Conservation (phyloP, 371 early-diverging fungal species). For the Rhizopus arrhizus region DNA sequence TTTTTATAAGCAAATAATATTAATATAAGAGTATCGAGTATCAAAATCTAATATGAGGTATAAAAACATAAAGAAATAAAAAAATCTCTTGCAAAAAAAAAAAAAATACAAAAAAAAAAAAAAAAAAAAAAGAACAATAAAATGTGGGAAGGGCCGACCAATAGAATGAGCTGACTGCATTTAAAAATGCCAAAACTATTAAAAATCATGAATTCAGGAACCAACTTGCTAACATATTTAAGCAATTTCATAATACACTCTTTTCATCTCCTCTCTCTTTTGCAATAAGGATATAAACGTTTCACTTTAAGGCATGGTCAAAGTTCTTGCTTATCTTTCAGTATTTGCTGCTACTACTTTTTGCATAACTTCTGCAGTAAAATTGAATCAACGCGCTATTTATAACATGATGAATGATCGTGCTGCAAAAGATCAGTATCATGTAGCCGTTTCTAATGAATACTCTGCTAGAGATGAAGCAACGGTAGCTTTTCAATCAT, state of each 20-base stretch:
- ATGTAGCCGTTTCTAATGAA: slow-evolving; percentile 1
- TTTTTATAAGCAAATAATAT: slow-evolving; percentile 15
- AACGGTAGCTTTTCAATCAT: background rate
- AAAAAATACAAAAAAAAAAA: slow-evolving; percentile 2
- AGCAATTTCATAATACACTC: background rate
- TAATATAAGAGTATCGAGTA: slow-evolving; percentile 12
- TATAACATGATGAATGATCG: slow-evolving; percentile 2
- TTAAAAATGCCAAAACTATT: background rate
- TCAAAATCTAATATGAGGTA: slow-evolving; percentile 12
- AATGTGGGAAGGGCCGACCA: background rate
- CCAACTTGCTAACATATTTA: background rate
- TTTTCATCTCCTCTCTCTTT: background rate
- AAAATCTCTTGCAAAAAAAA: slow-evolving; percentile 17
- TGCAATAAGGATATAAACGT: background rate
- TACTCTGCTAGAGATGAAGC: slow-evolving; percentile 8
- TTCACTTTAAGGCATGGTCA: background rate
- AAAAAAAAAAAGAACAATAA: background rate
- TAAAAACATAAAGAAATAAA: slow-evolving; percentile 7
- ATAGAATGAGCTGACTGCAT: background rate
- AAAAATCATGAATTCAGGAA: background rate
- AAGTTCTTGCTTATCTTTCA: background rate
- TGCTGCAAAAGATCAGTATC: slow-evolving; percentile 1
- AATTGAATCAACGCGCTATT: slow-evolving; percentile 8
- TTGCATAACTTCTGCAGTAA: background rate
- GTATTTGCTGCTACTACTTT: slow-evolving; percentile 12